These are phyloP conservation scores for Podospora australis DNA, from an alignment of 495 filamentous ascomycete genomes.

Conservation along the genomic window DNA sequence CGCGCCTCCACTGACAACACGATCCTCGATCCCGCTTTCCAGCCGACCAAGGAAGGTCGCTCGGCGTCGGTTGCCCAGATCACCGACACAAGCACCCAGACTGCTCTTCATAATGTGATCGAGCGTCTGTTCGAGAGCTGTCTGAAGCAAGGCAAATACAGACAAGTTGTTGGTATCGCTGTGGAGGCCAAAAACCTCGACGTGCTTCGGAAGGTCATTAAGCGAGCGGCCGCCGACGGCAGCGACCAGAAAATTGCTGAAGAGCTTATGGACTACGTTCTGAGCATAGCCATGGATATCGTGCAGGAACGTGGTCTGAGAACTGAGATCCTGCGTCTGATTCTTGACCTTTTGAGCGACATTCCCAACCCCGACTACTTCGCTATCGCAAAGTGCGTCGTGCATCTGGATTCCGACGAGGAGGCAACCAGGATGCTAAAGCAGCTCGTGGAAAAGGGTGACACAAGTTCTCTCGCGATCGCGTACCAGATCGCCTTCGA, in stretches of 20 bases:
- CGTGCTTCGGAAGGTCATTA: conserved; percentile 80
- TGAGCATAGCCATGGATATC: conserved; percentile 95
- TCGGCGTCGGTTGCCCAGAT: conserved; percentile 40
- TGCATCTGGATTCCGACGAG: conserved; percentile 87
- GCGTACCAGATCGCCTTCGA: conserved; percentile 98
- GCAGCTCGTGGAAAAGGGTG: conserved; percentile 73
- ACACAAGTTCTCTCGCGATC: conserved; percentile 67
- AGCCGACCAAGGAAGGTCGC: conserved; percentile 48
- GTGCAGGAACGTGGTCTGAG: conserved; percentile 89
- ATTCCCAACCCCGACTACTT: conserved; percentile 93
- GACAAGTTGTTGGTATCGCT: conserved; percentile 97
- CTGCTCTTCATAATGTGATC: conserved; percentile 72
- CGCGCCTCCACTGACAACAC: conserved; percentile 56
- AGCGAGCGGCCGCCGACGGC: conserved; percentile 71
- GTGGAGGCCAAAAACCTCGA: conserved; percentile 92
- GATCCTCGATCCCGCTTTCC: conserved; percentile 47
- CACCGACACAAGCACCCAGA: conserved; percentile 47
- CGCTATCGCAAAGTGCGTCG: conserved; percentile 95
- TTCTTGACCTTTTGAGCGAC: conserved; percentile 81
- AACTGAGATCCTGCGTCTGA: conserved; percentile 71
- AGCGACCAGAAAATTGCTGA: conserved; percentile 60
- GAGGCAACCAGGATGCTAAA: conserved; percentile 84
- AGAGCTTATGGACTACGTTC: conserved; percentile 92
- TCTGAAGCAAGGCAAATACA: conserved; percentile 77
- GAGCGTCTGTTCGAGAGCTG: conserved; percentile 88